Evolutionary conservation across 108 stramenopile species (phyloP), one percentile per base, ranked within the genome.

Genomic region (Phaeodactylum tricornutum): DNA sequence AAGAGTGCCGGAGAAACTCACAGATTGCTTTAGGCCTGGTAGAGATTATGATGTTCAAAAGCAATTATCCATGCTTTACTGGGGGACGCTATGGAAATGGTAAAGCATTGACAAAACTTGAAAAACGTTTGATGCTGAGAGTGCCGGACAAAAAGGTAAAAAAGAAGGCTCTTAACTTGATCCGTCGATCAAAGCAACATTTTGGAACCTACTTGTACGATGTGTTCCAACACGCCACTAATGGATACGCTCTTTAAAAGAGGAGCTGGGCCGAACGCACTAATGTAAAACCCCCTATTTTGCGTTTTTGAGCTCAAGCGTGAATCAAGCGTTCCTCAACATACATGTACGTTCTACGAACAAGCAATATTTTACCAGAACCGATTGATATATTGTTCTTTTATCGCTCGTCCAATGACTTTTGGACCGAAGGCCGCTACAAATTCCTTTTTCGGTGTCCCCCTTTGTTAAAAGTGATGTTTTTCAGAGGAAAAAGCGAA

Each of bases 11-110:
- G 27, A 61, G 54, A 20, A 83, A 84, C 43, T 86, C 77, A 34
- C 77, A 89, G 33, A 79, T 81, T 34, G 89, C 93, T 1, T 59
- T 87, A 17, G 91, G 86, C 12, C 57, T 98, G 54, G 88, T 98
- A 37, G 97, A 98, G 67, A 98, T 98, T 51, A 98, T 96, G 95
- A 88, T 88, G 89, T 92, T 82, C 69, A 78, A 90, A 67, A 80
- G 77, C 50, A 90, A 91, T 39, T 98, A 91, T 64, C 94, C 94
- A 12, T 94, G 93, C 59, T 98, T 98, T 64, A 59, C 74, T 35
- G 88, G 90, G 15, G 28, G 66, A 4, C 55, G 86, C 15, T 84
- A 87, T 53, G 87, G 88, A 25, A 69, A 69, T 33, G 85, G 82
- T 8, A 64, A 79, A 17, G 74, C 85, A 1, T 58, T 93, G 48